A percentile compares a stretch with the other conserved stretches of the same genome.
These are phyloP conservation scores for Priceomyces medius DNA, from an alignment of 805 yeast genomes.

Conservation along the genomic window DNA sequence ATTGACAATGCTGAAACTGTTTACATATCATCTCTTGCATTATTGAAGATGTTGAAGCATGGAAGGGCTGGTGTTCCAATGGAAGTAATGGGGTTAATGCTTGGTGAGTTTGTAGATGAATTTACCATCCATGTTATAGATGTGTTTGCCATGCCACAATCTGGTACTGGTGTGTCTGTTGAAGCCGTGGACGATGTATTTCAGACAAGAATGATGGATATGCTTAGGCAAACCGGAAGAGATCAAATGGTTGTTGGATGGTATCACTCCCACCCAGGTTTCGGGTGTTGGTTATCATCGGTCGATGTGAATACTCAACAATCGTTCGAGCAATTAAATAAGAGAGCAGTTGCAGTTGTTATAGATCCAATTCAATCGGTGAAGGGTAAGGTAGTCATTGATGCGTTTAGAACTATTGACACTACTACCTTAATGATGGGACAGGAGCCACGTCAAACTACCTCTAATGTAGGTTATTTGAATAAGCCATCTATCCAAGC, in stretches of 20 bases:
- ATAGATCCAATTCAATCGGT: slow-evolving; percentile 98
- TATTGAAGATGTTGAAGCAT: slow-evolving; percentile 94
- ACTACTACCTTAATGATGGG: slow-evolving; percentile 89
- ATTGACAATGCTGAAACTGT: slow-evolving; percentile 96
- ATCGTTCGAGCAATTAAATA: slow-evolving; percentile 93
- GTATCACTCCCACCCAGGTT: slow-evolving; percentile 99
- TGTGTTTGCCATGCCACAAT: slow-evolving; percentile 99
- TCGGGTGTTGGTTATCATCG: slow-evolving; percentile 98
- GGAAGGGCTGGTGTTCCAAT: slow-evolving; percentile 88
- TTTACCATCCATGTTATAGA: slow-evolving; percentile 96
- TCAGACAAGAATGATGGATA: slow-evolving; percentile 99
- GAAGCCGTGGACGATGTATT: slow-evolving; percentile 99
- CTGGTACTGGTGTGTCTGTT: slow-evolving; percentile 97
- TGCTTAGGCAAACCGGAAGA: slow-evolving; percentile 98
- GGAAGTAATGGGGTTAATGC: slow-evolving; percentile 95
- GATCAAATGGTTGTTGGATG: slow-evolving; percentile 99
- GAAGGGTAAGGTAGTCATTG: slow-evolving; percentile 97
- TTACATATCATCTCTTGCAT: slow-evolving; percentile 90
- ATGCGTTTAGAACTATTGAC: slow-evolving; percentile 93
- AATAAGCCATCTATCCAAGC: slow-evolving; percentile 98
- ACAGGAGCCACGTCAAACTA: slow-evolving; percentile 96
- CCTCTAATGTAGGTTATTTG: slow-evolving; percentile 91
- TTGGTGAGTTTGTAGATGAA: slow-evolving; percentile 97
- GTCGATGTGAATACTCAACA: slow-evolving; percentile 98
- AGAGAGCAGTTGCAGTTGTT: slow-evolving; percentile 96